Conservation (phyloP, 176 grass and related monocot genomes). For the Hsuehochloa calcarea region DNA sequence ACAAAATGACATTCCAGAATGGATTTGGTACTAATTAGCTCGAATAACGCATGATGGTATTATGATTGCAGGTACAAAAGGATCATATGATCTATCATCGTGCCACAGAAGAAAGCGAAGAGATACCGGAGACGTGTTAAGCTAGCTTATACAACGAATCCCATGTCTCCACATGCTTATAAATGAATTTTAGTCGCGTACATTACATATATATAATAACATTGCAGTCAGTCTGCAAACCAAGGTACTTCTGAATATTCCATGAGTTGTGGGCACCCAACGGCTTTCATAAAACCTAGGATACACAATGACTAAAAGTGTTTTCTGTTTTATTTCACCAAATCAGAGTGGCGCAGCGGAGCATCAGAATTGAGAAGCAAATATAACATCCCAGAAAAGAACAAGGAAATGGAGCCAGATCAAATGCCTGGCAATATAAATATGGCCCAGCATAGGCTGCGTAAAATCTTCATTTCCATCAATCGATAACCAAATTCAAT, state of each 20-base stretch:
- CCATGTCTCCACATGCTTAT: not conserved
- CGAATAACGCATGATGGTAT: not conserved
- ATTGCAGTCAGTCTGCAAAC: too few species aligned
- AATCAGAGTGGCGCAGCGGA: slow-evolving; percentile 94
- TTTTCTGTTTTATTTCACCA: too few species aligned
- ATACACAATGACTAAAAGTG: rapidly evolving
- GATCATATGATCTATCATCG: not conserved
- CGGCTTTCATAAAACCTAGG: too few species aligned
- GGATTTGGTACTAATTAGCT: slow-evolving; percentile 2
- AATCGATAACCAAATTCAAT: slow-evolving; percentile 3
- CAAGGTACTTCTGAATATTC: too few species aligned
- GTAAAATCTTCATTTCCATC: not conserved
- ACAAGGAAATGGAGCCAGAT: not conserved
- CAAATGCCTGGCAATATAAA: not conserved
- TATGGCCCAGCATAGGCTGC: not conserved
- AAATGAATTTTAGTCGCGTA: not conserved
- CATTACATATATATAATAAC: not conserved
- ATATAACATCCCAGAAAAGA: not conserved
- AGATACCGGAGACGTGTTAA: not conserved
- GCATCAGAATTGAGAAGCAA: not conserved
- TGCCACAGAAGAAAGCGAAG: not conserved
- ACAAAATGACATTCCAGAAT: not conserved
- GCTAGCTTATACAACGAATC: not conserved
- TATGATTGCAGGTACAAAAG: not conserved
- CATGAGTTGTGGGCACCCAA: too few species aligned